Conservation (phyloP, 306 rosid genomes). For the Vachellia pachyceras region DNA sequence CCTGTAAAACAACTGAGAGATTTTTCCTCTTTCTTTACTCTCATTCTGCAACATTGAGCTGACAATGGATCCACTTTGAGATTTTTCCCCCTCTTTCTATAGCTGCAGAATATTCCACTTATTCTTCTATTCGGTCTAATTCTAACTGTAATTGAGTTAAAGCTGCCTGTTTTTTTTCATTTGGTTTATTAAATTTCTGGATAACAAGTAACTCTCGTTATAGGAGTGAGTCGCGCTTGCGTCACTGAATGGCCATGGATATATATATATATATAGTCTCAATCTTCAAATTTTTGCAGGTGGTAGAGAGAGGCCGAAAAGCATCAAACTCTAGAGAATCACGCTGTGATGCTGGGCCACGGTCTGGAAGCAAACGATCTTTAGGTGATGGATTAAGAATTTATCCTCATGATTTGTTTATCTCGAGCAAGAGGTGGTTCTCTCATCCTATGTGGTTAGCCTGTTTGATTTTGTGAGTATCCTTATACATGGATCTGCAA, state of each 20-base stretch:
- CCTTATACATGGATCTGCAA: constrained; percentile 4
- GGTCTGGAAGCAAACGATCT: constrained; percentile 51
- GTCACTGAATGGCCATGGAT: background rate
- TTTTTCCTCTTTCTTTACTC: background rate
- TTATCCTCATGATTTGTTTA: constrained; percentile 36
- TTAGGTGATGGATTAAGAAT: constrained; percentile 39
- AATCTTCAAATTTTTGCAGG: constrained; percentile 40
- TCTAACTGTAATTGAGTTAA: background rate
- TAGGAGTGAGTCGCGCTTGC: background rate
- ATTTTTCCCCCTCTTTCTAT: background rate
- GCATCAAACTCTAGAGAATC: constrained; percentile 27
- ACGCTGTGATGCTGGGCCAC: constrained; percentile 31
- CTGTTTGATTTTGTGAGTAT: background rate
- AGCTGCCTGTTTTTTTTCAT: background rate
- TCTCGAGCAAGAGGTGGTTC: constrained; percentile 52
- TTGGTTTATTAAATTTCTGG: background rate
- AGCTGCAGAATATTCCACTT: background rate
- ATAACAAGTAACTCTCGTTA: background rate
- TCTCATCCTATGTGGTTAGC: constrained; percentile 1
- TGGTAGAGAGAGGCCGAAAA: constrained; percentile 59
- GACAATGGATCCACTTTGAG: background rate
- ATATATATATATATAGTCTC: background rate
- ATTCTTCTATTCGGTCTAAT: background rate
- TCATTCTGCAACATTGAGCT: background rate
- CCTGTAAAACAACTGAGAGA: background rate